phyloP scores from a whole-genome alignment of 2,329 filamentous ascomycete species.

The Aspergillus viridinutans region DNA sequence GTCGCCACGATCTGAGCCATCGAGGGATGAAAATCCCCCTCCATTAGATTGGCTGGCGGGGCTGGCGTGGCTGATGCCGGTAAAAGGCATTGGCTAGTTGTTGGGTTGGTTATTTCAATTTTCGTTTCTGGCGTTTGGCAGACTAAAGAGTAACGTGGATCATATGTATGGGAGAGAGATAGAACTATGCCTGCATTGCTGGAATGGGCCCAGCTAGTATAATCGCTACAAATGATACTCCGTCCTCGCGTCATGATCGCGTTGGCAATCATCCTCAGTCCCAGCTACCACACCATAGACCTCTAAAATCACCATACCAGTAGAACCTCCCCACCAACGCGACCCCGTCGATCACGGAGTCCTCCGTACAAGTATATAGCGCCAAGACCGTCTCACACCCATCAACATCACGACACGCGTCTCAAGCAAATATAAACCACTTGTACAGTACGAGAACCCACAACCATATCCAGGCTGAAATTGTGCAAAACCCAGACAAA shows the following conservation, averaged over 20 bases:
- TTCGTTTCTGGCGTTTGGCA: not conserved
- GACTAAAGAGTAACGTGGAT: not conserved
- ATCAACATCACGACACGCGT: not conserved
- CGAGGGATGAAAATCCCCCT: slow-evolving; percentile 2
- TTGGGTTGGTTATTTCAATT: not conserved
- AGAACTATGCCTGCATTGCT: not conserved
- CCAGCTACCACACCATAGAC: no score
- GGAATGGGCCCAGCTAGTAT: not conserved
- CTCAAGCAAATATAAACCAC: not conserved
- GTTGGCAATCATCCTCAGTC: not conserved
- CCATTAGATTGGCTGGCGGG: slow-evolving; percentile 1
- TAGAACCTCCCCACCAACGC: no score
- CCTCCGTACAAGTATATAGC: not conserved
- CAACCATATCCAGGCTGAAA: not conserved
- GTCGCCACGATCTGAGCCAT: slow-evolving; percentile 18
- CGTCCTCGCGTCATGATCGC: not conserved
- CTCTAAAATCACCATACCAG: no score
- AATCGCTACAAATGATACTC: not conserved
- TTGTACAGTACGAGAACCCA: not conserved
- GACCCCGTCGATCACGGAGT: no score
- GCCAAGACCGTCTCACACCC: no score
- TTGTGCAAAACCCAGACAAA: no score
- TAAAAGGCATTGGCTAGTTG: slow-evolving; percentile 2
- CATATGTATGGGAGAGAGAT: not conserved
- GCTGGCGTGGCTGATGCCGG: not conserved